Conservation (phyloP, 2,329 filamentous ascomycete genomes). For the Colletotrichum falcatum region DNA sequence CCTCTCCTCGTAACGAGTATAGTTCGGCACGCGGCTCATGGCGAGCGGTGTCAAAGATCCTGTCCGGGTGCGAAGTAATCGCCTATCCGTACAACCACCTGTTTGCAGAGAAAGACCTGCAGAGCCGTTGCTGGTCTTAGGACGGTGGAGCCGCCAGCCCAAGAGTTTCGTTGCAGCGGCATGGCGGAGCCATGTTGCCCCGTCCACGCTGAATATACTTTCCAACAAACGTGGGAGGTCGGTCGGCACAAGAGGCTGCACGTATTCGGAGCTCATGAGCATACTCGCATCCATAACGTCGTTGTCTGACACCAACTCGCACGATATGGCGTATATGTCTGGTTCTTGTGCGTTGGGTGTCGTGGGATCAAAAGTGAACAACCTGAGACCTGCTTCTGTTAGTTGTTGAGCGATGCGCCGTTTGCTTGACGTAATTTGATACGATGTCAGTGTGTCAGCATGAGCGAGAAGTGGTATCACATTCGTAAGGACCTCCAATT, state of each 20-base stretch:
- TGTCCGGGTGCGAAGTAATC: slow-evolving; percentile 45
- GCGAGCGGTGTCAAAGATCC: not conserved
- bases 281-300: slow-evolving; percentile 93
- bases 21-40: slow-evolving; percentile 16
- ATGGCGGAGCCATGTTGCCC: slow-evolving; percentile 84
- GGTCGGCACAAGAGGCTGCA: slow-evolving; percentile 81
- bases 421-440: slow-evolving; percentile 71
- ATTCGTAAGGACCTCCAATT: slow-evolving; percentile 80
- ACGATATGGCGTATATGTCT: slow-evolving; percentile 82
- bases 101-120: slow-evolving; percentile 3
- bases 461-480: slow-evolving; percentile 86
- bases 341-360: slow-evolving; percentile 46
- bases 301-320: slow-evolving; percentile 74
- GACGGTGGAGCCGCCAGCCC: slow-evolving; percentile 66
- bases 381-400: slow-evolving; percentile 66
- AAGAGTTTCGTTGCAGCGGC: slow-evolving; percentile 85
- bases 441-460: slow-evolving; percentile 74
- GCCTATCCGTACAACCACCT: slow-evolving; percentile 58
- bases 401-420: slow-evolving; percentile 68
- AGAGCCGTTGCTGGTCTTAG: slow-evolving; percentile 37
- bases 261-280: slow-evolving; percentile 91
- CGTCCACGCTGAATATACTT: slow-evolving; percentile 81
- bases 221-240: slow-evolving; percentile 79
- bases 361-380: slow-evolving; percentile 73
- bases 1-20: slow-evolving; percentile 50